Evolutionary conservation across 2,329 filamentous ascomycete genomes (phyloP).

Genomic region (Cercospora berteroae): DNA sequence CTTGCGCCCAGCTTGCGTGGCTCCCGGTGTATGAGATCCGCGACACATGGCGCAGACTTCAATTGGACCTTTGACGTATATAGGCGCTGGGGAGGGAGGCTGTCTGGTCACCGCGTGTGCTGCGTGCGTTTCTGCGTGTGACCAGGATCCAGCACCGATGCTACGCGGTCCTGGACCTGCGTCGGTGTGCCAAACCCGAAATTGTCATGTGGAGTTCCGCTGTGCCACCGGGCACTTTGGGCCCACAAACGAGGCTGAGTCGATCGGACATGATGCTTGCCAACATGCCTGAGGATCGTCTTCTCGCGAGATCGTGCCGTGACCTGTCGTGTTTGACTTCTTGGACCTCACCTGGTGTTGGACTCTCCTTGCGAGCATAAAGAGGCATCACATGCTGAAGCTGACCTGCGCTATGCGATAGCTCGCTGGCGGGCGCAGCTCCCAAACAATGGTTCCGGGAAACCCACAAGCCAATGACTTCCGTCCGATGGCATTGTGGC

Average conservation of each 20-base stretch:
- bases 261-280: conserved; percentile 12
- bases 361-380: background rate
- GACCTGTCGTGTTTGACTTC: background rate
- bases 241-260: conserved; percentile 4
- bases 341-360: conserved; percentile 2
- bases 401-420: background rate
- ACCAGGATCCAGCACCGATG: conserved; percentile 11
- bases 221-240: background rate
- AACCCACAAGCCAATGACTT: background rate
- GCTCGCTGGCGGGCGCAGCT: background rate
- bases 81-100: background rate
- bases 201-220: conserved; percentile 13
- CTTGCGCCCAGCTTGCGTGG: conserved; percentile 3
- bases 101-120: background rate
- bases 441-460: background rate
- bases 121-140: conserved; percentile 9
- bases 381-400: background rate
- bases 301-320: conserved; percentile 2
- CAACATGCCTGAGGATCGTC: conserved; percentile 15
- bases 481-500: background rate
- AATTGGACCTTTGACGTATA: background rate
- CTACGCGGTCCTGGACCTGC: conserved; percentile 9
- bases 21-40: background rate
- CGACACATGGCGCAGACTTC: background rate
- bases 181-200: conserved; percentile 15